A percentile compares a stretch with the other conserved stretches of the same genome.
phyloP scores from a whole-genome alignment of 2,329 filamentous ascomycete genomes.

The Dactylellina cionopaga region DNA sequence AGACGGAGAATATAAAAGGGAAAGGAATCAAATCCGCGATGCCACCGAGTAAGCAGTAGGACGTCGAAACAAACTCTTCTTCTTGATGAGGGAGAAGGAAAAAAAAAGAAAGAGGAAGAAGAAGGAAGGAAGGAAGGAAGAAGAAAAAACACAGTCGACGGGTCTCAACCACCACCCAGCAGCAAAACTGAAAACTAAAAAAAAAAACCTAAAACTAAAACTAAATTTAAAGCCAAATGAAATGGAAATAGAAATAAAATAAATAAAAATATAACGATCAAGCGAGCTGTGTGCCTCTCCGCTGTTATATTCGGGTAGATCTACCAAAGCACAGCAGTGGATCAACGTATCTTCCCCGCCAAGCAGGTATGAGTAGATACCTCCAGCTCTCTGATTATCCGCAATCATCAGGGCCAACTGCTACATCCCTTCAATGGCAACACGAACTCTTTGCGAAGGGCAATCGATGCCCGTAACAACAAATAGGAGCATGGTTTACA shows the following conservation, averaged over 20 bases:
- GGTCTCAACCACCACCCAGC: too few species aligned
- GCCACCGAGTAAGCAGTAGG: conserved; percentile 21
- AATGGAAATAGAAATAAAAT: not conserved
- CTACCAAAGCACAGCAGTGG: too few species aligned
- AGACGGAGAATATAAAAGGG: conserved; percentile 11
- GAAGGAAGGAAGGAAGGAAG: not conserved
- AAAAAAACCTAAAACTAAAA: not conserved
- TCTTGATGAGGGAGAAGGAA: not conserved
- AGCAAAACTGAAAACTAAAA: not conserved
- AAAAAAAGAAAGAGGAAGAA: not conserved
- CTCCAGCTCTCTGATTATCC: too few species aligned
- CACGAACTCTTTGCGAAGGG: too few species aligned
- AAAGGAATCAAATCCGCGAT: conserved; percentile 35
- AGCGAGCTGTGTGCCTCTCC: too few species aligned
- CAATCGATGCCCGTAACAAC: too few species aligned
- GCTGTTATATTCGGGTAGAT: too few species aligned
- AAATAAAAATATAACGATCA: too few species aligned
- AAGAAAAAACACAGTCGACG: not conserved
- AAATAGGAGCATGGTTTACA: too few species aligned
- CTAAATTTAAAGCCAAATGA: not conserved
- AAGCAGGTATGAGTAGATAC: not conserved
- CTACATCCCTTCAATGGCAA: too few species aligned
- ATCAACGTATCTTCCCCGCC: not conserved
- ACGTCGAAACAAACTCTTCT: conserved; percentile 28
- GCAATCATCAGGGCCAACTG: too few species aligned